phyloP scores from a whole-genome alignment of 2,329 filamentous ascomycete genomes.

The Fusarium staphyleae region DNA sequence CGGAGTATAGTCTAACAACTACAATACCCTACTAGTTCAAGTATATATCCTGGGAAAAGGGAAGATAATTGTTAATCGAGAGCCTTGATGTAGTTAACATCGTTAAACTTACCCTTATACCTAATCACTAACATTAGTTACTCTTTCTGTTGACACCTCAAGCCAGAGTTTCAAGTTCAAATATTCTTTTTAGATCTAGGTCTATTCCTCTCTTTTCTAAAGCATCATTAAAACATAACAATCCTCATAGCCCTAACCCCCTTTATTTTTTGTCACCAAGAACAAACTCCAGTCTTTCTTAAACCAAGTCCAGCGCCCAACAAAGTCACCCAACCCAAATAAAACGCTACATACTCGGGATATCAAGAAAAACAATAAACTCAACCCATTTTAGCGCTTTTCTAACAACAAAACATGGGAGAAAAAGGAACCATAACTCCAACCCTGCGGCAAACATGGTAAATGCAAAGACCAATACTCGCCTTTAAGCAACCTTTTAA shows the following conservation, averaged over 20 bases:
- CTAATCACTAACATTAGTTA: no score
- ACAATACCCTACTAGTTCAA: no score
- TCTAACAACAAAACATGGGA: neutral
- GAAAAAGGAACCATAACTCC: slow-evolving; percentile 20
- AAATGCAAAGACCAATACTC: slow-evolving; percentile 4
- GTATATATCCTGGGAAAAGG: no score
- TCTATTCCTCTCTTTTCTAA: slow-evolving; percentile 10
- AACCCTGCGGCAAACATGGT: slow-evolving; percentile 1
- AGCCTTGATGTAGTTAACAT: no score
- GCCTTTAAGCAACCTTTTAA: neutral
- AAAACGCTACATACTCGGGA: slow-evolving; percentile 7
- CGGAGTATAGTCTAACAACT: no score
- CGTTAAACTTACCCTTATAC: no score
- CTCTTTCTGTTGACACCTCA: no score
- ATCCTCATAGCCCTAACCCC: slow-evolving; percentile 1
- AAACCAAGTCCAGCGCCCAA: slow-evolving; percentile 15
- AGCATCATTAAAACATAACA: neutral
- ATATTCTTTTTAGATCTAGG: slow-evolving; percentile 2
- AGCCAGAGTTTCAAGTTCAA: no score
- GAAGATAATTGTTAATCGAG: no score
- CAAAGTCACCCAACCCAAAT: slow-evolving; percentile 3
- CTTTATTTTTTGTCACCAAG: neutral
- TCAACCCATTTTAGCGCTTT: neutral
- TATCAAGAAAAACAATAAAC: neutral
- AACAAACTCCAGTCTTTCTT: slow-evolving; percentile 1